Conservation (phyloP, 1,284 basidiomycete species). For the Clitocybe nebularis region DNA sequence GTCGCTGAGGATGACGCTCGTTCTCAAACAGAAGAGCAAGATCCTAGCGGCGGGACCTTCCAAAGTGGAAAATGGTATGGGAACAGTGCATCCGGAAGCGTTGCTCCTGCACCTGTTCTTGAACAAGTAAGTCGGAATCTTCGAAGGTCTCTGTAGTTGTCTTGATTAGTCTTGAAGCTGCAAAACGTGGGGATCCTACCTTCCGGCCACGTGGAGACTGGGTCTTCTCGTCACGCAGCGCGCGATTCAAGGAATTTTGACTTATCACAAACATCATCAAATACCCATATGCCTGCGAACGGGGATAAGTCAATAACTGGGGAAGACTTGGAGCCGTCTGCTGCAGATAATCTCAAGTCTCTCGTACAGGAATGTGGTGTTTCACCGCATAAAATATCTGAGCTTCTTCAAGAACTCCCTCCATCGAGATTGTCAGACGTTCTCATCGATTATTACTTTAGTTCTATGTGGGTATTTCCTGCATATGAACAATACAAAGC, state of each 20-base stretch:
- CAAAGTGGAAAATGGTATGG: slow-evolving; percentile 83
- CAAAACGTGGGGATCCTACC: slow-evolving; percentile 52
- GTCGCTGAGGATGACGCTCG: slow-evolving; percentile 58
- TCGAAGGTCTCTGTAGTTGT: slow-evolving; percentile 5
- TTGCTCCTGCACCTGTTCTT: slow-evolving; percentile 71
- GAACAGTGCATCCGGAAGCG: slow-evolving; percentile 73
- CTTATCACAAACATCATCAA: slow-evolving; percentile 12
- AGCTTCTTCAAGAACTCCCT: slow-evolving; percentile 86
- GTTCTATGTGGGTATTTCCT: slow-evolving; percentile 53
- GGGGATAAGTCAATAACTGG: slow-evolving; percentile 30
- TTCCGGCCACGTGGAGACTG: slow-evolving; percentile 16
- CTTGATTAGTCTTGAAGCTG: slow-evolving; percentile 34
- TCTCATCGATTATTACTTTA: slow-evolving; percentile 75
- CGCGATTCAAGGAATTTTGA: slow-evolving; percentile 24
- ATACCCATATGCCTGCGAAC: slow-evolving; percentile 5
- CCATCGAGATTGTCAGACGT: slow-evolving; percentile 70
- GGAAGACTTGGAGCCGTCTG: slow-evolving; percentile 60
- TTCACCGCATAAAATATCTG: slow-evolving; percentile 82
- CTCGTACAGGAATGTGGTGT: slow-evolving; percentile 90
- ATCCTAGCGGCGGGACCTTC: slow-evolving; percentile 69
- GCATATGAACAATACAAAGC: slow-evolving; percentile 1
- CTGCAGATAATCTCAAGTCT: slow-evolving; percentile 75
- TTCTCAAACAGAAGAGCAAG: slow-evolving; percentile 70
- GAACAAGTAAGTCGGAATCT: slow-evolving; percentile 56
- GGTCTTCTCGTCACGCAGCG: slow-evolving; percentile 15